Percentiles rank a stretch among this genome's conserved stretches.
These are phyloP conservation scores for Globisporangium megalacanthum DNA, from an alignment of 352 stramenopile species.

Conservation along the genomic window DNA sequence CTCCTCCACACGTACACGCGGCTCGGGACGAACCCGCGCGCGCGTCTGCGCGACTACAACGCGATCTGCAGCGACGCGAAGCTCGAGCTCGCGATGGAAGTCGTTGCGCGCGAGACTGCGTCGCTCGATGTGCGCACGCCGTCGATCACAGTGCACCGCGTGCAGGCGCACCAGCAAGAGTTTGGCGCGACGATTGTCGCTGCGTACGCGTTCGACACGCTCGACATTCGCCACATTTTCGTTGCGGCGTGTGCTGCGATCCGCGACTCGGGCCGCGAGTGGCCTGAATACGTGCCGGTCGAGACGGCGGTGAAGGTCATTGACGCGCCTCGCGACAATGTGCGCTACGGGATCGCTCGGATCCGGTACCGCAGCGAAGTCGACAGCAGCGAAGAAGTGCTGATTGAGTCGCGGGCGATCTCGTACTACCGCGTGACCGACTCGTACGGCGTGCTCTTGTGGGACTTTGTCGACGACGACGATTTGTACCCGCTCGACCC, in stretches of 20 bases:
- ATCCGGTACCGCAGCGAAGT: conserved; percentile 27
- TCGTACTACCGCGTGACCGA: conserved; percentile 25
- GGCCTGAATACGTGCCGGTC: conserved; percentile 34
- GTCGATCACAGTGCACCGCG: conserved; percentile 27
- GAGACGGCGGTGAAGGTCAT: conserved; percentile 23
- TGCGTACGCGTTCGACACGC: conserved; percentile 42
- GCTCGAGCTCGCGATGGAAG: conserved; percentile 42
- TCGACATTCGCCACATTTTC: conserved; percentile 41
- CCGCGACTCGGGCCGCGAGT: conserved; percentile 32
- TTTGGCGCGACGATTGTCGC: conserved; percentile 42
- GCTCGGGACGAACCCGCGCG: conserved; percentile 26
- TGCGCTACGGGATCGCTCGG: conserved; percentile 35
- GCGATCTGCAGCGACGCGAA: conserved; percentile 38
- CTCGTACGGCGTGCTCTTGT: conserved; percentile 23
- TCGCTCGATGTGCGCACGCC: conserved; percentile 26
- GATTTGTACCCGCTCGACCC: conserved; percentile 21
- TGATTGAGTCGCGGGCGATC: conserved; percentile 25
- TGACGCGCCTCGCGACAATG: conserved; percentile 32
- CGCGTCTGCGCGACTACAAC: conserved; percentile 40
- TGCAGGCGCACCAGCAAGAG: conserved; percentile 20
- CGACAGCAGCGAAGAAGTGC: conserved; percentile 14
- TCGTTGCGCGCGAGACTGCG: conserved; percentile 44
- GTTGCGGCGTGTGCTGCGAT: conserved; percentile 34
- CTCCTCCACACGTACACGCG: conserved; percentile 56
- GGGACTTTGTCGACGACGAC: conserved; percentile 32